Evolutionary conservation across 441 rosid genomes (phyloP).

Genomic region (Populus hybrid): DNA sequence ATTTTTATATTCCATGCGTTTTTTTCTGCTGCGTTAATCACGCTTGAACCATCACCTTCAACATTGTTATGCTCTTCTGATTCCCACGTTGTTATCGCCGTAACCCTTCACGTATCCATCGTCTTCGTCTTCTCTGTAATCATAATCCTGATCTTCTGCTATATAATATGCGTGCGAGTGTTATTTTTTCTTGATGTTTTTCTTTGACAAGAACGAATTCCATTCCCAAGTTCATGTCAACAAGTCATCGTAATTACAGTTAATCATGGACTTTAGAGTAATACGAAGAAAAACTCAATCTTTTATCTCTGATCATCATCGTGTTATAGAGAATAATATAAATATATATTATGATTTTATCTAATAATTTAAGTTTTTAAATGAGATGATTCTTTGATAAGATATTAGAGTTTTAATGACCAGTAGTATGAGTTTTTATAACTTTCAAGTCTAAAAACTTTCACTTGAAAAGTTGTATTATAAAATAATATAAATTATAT

Average conservation of each 20-base stretch:
- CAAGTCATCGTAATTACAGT: neutral
- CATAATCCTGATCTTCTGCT: neutral
- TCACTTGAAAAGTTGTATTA: too few species aligned
- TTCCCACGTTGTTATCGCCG: neutral
- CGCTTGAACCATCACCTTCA: neutral
- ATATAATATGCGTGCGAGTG: too few species aligned
- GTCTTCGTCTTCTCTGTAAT: neutral
- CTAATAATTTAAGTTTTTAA: too few species aligned
- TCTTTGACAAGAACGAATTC: neutral
- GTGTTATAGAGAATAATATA: too few species aligned
- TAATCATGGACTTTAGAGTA: neutral
- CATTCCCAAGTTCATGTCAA: neutral
- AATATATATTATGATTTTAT: too few species aligned
- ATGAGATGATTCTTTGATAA: rapidly evolving
- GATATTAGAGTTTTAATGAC: too few species aligned
- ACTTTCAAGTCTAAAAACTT: too few species aligned
- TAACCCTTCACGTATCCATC: neutral
- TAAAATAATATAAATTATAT: too few species aligned
- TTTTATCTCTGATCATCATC: too few species aligned
- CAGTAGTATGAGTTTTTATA: too few species aligned
- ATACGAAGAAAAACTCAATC: neutral
- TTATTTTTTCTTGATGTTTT: neutral
- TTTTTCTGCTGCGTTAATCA: neutral
- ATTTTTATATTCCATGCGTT: neutral
- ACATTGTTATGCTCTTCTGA: neutral